Evolutionary conservation across 2,329 filamentous ascomycete species (phyloP).

Genomic region (Cladosporium halotolerans): DNA sequence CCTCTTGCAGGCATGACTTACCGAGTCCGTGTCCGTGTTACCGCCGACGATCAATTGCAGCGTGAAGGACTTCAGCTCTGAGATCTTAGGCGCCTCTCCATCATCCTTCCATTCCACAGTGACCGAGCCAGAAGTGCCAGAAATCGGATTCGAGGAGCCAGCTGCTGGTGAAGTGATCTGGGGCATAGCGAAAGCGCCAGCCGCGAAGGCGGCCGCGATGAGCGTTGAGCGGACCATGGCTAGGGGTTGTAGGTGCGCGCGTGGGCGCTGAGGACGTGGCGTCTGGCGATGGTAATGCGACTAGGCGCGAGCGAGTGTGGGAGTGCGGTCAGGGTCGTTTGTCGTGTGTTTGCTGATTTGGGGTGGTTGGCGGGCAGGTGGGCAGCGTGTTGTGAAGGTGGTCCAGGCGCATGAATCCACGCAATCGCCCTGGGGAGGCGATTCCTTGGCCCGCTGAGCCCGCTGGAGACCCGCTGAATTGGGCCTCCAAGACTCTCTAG

Average conservation of each 20-base stretch:
- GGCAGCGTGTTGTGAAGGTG: slow-evolving; percentile 3
- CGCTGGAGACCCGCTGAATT: no score
- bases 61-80: slow-evolving; percentile 49
- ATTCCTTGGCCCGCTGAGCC: no score
- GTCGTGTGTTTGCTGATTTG: neutral
- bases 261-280: neutral
- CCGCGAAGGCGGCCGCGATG: slow-evolving; percentile 22
- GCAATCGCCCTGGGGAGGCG: no score
- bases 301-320: neutral
- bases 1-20: neutral
- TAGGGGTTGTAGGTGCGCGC: neutral
- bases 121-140: slow-evolving; percentile 43
- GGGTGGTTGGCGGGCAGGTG: neutral
- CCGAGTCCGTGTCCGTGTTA: slow-evolving; percentile 30
- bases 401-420: no score
- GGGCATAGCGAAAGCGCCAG: slow-evolving; percentile 45
- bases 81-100: slow-evolving; percentile 43
- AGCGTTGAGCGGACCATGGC: slow-evolving; percentile 5
- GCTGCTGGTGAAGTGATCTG: slow-evolving; percentile 49
- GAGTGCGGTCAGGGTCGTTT: neutral
- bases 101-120: slow-evolving; percentile 53
- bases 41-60: slow-evolving; percentile 57
- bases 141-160: slow-evolving; percentile 40
- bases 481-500: no score
- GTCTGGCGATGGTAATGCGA: neutral